A percentile compares a stretch with the other conserved stretches of the same genome.
phyloP scores from a whole-genome alignment of 768 basidiomycete species.

The Termitomyces eurrhizus region DNA sequence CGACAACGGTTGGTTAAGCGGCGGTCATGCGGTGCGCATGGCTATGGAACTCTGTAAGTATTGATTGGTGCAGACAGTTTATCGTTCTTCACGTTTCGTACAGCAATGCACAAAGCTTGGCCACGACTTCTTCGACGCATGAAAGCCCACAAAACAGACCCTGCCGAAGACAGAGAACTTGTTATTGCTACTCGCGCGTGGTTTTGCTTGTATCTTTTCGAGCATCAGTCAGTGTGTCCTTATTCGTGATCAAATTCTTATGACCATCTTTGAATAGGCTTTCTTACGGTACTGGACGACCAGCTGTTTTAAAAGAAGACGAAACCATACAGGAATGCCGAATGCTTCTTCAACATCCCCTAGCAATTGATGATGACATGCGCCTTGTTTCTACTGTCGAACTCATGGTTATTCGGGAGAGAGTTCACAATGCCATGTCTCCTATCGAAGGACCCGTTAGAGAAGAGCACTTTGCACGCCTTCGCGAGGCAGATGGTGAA shows the following conservation, averaged over 20 bases:
- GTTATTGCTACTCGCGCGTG: conserved; percentile 83
- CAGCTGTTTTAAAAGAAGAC: conserved; percentile 89
- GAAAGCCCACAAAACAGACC: conserved; percentile 56
- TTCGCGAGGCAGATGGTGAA: conserved; percentile 70
- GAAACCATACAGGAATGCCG: conserved; percentile 85
- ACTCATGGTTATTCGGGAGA: conserved; percentile 84
- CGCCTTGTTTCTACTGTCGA: conserved; percentile 94
- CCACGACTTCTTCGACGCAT: conserved; percentile 76
- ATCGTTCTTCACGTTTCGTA: not conserved
- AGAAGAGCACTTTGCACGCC: conserved; percentile 66
- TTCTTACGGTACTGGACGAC: conserved; percentile 92
- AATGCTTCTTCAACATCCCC: conserved; percentile 77
- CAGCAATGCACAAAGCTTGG: conserved; percentile 92
- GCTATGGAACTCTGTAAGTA: conserved; percentile 85
- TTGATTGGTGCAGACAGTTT: not conserved
- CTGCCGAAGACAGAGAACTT: conserved; percentile 68
- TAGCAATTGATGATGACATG: conserved; percentile 91
- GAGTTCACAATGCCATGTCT: conserved; percentile 78
- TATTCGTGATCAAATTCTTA: not conserved
- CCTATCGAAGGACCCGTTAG: conserved; percentile 71
- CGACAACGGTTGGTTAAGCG: conserved; percentile 93
- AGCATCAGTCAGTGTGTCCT: conserved; percentile 72
- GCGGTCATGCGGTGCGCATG: conserved; percentile 96
- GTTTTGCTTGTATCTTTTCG: conserved; percentile 93
- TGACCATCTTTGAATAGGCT: conserved; percentile 44